phyloP scores from a whole-genome alignment of 371 early-diverging fungal species.

The Mortierella sp. region DNA sequence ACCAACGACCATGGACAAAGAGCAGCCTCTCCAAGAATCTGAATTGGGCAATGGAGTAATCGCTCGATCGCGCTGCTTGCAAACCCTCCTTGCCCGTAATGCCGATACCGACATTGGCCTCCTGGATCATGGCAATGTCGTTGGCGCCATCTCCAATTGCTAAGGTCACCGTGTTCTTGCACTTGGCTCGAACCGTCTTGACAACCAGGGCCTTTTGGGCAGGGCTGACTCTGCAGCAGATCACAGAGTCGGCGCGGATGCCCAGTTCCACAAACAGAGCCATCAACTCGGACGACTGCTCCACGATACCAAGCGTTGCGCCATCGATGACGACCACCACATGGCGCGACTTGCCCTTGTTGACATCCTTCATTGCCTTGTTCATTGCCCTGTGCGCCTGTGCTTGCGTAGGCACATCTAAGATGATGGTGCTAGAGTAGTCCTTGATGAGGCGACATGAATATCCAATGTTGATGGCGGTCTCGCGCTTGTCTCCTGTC shows the following conservation, averaged over 20 bases:
- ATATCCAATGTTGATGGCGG: slow-evolving; percentile 96
- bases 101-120: slow-evolving; percentile 87
- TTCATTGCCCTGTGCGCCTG: slow-evolving; percentile 54
- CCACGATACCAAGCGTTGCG: slow-evolving; percentile 72
- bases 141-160: slow-evolving; percentile 98
- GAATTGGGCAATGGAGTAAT: slow-evolving; percentile 89
- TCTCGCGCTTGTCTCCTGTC: slow-evolving; percentile 99
- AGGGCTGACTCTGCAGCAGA: slow-evolving; percentile 96
- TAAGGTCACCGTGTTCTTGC: slow-evolving; percentile 72
- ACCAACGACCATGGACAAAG: slow-evolving; percentile 87
- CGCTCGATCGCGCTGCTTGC: slow-evolving; percentile 84
- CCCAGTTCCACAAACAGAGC: slow-evolving; percentile 76
- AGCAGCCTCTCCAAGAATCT: slow-evolving; percentile 75
- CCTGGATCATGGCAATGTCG: slow-evolving; percentile 96
- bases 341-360: slow-evolving; percentile 53
- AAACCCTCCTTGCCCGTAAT: slow-evolving; percentile 91
- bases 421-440: slow-evolving; percentile 50
- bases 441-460: slow-evolving; percentile 80
- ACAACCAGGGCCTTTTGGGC: slow-evolving; percentile 92
- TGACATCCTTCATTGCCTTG: slow-evolving; percentile 59
- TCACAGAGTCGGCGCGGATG: slow-evolving; percentile 77
- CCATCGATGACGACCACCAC: slow-evolving; percentile 85
- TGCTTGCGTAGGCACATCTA: slow-evolving; percentile 43
- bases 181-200: slow-evolving; percentile 69
- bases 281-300: slow-evolving; percentile 59